Conservation (phyloP, 164 flowering plant species). For the Magnolia officinalis region DNA sequence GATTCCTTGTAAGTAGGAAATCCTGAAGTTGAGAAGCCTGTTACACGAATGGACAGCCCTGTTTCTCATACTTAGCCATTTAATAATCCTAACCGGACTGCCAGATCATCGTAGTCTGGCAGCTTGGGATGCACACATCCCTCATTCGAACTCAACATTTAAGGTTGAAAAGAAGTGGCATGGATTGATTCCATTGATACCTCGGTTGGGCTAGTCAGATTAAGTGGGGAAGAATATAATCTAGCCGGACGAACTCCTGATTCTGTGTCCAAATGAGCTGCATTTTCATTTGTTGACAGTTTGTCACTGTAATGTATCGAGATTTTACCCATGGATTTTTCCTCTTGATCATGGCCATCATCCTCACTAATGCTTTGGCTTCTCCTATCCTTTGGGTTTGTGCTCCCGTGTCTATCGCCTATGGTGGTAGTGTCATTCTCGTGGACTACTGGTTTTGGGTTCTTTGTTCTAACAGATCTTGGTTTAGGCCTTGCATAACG, state of each 20-base stretch:
- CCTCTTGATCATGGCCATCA: constrained; percentile 32
- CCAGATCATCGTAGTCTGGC: constrained; percentile 53
- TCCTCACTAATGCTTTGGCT: neutral
- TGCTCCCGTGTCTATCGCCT: neutral
- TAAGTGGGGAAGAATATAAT: neutral
- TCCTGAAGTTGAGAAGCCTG: too few species aligned
- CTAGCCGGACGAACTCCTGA: neutral
- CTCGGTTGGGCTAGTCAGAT: neutral
- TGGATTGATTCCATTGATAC: constrained; percentile 24
- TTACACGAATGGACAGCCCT: constrained; percentile 2
- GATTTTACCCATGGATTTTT: constrained; percentile 28
- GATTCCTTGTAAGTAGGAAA: too few species aligned
- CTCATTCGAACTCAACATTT: constrained; percentile 9
- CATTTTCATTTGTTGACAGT: constrained; percentile 10
- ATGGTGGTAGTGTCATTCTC: constrained; percentile 1
- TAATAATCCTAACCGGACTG: constrained; percentile 57
- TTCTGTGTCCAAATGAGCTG: neutral
- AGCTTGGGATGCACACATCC: constrained; percentile 58
- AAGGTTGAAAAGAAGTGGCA: constrained; percentile 54
- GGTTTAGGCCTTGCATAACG: constrained; percentile 31
- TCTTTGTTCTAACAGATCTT: constrained; percentile 43
- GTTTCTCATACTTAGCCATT: constrained; percentile 17
- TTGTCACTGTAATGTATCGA: constrained; percentile 33
- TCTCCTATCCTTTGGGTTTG: constrained; percentile 7
- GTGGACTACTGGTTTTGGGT: constrained; percentile 5